phyloP scores from a whole-genome alignment of 2,329 filamentous ascomycete genomes.

The Zymoseptoria passerinii region DNA sequence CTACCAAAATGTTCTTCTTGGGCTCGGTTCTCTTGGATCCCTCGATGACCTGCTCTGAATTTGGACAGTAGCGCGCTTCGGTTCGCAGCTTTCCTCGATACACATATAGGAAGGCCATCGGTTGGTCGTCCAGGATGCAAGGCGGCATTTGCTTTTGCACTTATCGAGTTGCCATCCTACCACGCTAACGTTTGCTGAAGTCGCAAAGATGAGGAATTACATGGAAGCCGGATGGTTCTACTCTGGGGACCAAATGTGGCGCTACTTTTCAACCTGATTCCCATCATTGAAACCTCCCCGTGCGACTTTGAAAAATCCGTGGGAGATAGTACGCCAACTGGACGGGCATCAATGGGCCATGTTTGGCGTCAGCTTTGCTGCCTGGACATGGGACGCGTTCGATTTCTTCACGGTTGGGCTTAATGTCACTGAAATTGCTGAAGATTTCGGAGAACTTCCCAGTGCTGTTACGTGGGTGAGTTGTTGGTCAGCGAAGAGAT shows the following conservation, averaged over 20 bases:
- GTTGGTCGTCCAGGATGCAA: neutral
- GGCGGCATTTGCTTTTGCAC: neutral
- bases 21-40: neutral
- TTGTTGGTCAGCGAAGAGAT: neutral
- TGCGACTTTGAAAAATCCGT: slow-evolving; percentile 22
- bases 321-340: slow-evolving; percentile 21
- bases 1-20: neutral
- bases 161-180: neutral
- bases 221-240: slow-evolving; percentile 21
- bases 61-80: neutral
- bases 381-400: slow-evolving; percentile 55
- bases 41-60: neutral
- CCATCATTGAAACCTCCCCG: slow-evolving; percentile 14
- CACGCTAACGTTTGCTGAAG: neutral
- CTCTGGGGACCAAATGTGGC: slow-evolving; percentile 13
- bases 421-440: slow-evolving; percentile 3
- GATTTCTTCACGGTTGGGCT: slow-evolving; percentile 38
- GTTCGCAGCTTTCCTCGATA: neutral
- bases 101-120: neutral
- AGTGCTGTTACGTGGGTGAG: neutral
- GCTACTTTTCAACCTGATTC: slow-evolving; percentile 14
- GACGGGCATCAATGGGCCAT: slow-evolving; percentile 28
- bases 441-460: slow-evolving; percentile 3
- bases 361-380: slow-evolving; percentile 20
- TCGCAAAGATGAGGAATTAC: slow-evolving; percentile 13